phyloP scores from a whole-genome alignment of 768 basidiomycete species.

The Clathrus columnatus region DNA sequence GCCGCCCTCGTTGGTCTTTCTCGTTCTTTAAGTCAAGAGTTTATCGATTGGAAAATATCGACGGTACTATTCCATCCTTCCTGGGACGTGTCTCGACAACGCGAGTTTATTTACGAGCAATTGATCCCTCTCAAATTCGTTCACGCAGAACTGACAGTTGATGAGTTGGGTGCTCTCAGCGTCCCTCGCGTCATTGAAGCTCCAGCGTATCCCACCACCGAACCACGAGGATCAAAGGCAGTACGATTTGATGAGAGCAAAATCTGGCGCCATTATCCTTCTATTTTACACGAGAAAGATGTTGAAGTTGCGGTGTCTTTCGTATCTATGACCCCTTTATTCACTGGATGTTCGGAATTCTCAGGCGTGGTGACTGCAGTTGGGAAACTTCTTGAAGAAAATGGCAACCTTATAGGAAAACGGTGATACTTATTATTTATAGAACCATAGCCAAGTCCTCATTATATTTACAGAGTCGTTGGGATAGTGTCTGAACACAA shows the following conservation, averaged over 20 bases:
- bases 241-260: neutral
- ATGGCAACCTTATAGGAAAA: too few relatives aligned
- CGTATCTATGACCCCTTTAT: too few relatives aligned
- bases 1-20: neutral
- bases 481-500: neutral
- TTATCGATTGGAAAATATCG: slow-evolving; percentile 3
- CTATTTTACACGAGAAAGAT: slow-evolving; percentile 1
- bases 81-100: slow-evolving; percentile 2
- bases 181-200: slow-evolving; percentile 10
- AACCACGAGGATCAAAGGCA: neutral
- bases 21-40: slow-evolving; percentile 10
- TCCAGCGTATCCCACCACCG: slow-evolving; percentile 1
- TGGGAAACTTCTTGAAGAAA: too few relatives aligned
- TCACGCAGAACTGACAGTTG: slow-evolving; percentile 8
- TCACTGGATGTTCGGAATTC: too few relatives aligned
- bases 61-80: slow-evolving; percentile 4
- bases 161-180: neutral
- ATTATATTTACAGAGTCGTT: slow-evolving; percentile 2
- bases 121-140: slow-evolving; percentile 5
- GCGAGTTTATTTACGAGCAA: neutral
- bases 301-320: slow-evolving; percentile 6
- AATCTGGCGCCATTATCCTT: slow-evolving; percentile 10
- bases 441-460: neutral
- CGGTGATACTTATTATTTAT: too few relatives aligned
- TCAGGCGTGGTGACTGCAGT: too few relatives aligned